phyloP scores from a whole-genome alignment of 2,329 filamentous ascomycete species.

The Botrytis deweyae region DNA sequence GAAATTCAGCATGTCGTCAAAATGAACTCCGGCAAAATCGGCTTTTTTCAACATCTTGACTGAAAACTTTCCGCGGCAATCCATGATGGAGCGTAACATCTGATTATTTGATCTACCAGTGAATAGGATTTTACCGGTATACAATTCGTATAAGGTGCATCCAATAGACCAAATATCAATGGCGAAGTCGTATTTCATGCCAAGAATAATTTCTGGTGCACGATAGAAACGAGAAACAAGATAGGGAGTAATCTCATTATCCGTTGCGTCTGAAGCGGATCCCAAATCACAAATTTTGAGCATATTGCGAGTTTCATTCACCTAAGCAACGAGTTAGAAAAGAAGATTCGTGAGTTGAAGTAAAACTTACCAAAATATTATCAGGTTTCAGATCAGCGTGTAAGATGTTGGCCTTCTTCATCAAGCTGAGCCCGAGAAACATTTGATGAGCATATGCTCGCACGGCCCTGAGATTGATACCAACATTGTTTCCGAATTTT shows the following conservation, averaged over 20 bases:
- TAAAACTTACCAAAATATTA: slow-evolving; percentile 68
- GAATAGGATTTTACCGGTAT: slow-evolving; percentile 96
- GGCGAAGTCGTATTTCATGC: slow-evolving; percentile 91
- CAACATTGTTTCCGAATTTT: slow-evolving; percentile 92
- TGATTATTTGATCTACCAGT: slow-evolving; percentile 95
- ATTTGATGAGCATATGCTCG: slow-evolving; percentile 91
- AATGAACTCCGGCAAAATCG: slow-evolving; percentile 72
- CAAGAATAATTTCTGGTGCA: slow-evolving; percentile 93
- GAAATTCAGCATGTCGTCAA: slow-evolving; percentile 82
- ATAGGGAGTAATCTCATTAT: slow-evolving; percentile 91
- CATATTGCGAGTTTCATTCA: slow-evolving; percentile 77
- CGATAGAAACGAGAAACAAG: slow-evolving; percentile 97
- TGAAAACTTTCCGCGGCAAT: slow-evolving; percentile 88
- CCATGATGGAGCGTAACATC: slow-evolving; percentile 96
- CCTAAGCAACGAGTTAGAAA: slow-evolving; percentile 41
- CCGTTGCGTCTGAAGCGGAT: slow-evolving; percentile 87
- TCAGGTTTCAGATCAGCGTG: slow-evolving; percentile 97
- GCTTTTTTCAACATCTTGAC: slow-evolving; percentile 85
- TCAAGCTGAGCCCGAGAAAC: slow-evolving; percentile 81
- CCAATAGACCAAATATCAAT: slow-evolving; percentile 98
- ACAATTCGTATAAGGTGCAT: slow-evolving; percentile 94
- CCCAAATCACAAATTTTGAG: slow-evolving; percentile 96
- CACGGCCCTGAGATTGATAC: slow-evolving; percentile 85
- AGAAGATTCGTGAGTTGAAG: background rate
- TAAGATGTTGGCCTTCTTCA: slow-evolving; percentile 89